Evolutionary conservation across 345 rosid genomes (phyloP).

Genomic region (Syzygium aqueum): DNA sequence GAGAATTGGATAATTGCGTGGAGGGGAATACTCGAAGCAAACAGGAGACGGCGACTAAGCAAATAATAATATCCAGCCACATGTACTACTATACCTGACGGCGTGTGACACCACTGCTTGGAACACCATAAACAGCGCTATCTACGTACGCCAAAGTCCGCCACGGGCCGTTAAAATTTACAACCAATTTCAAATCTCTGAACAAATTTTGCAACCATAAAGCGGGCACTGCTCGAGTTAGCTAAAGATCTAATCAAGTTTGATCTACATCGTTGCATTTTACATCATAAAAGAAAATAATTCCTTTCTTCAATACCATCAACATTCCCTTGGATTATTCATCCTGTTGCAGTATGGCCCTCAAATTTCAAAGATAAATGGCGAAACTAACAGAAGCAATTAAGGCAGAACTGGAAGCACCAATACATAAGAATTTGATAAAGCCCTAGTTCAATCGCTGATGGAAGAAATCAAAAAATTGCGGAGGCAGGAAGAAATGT

Average conservation of each 20-base stretch:
- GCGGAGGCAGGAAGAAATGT: too few relatives aligned
- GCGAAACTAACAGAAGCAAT: not conserved
- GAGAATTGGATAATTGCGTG: not conserved
- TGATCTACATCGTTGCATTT: not conserved
- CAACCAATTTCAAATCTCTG: not conserved
- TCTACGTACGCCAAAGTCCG: constrained; percentile 69
- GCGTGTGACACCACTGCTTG: too few relatives aligned
- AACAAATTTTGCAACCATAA: not conserved
- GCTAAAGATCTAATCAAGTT: not conserved
- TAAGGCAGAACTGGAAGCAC: not conserved
- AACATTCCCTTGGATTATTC: not conserved
- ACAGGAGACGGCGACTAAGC: not conserved
- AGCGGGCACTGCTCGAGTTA: not conserved
- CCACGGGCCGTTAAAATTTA: constrained; percentile 60
- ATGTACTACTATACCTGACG: too few relatives aligned
- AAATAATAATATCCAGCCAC: too few relatives aligned
- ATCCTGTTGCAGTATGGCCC: not conserved
- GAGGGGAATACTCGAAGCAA: not conserved
- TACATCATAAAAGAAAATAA: not conserved
- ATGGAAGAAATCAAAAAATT: too few relatives aligned
- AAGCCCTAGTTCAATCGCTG: not conserved
- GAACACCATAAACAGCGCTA: constrained; percentile 3
- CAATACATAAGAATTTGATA: not conserved
- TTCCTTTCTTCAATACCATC: not conserved
- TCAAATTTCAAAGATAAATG: not conserved